Base-by-base conservation (phyloP, 2,329 filamentous ascomycete genomes). In the Penicillium frequentans region DNA sequence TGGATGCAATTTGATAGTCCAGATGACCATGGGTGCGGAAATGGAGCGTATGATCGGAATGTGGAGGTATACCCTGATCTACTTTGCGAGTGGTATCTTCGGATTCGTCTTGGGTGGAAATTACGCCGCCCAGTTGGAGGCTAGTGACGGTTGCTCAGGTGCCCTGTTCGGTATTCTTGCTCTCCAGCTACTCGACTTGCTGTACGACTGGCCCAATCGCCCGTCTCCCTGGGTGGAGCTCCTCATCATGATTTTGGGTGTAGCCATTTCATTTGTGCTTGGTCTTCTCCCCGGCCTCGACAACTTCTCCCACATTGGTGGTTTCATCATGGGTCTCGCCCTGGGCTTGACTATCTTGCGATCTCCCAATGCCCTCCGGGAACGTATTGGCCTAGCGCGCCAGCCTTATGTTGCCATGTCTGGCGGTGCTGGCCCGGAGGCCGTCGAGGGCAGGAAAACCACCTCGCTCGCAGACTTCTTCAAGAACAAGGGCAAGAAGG, bases 221-320 rank as follows among this genome's bases (percentile, higher is more conserved):
- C 79, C 79, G 44, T 87, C 82, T 31, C 95, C 95, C 0, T 82
- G 87, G 73, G 90, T 90, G 64, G 95, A 98, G 67, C 79, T 99
- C n/a, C 78, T 90, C 52, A 96, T 96, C 74, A 90, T 98, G 72
- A 61, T 93, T 47, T 77, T 97, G 55, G 93, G 97, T 68, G 86
- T 98, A 60, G 79, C 87, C 63, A 92, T 99, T 63, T 91, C 92
- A 0, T 97, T 99, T 70, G 91, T 95, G 16, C 84, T 99, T 2
- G 95, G 95, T 33, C 83, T 99, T 4, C 82, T 99, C 1, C 95
- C 95, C 0, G 93, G 93, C 9, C 78, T 99, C 47, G 95, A 99
- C 80, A 99, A 99, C 75, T 99, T 98, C 74, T 90, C 91, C 16
- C 95, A 99, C 66, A 97, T 99, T 60, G 95, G 95, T 54, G 95